Base-by-base conservation (phyloP, 768 basidiomycete species). In the Gloeophyllum trabeum region DNA sequence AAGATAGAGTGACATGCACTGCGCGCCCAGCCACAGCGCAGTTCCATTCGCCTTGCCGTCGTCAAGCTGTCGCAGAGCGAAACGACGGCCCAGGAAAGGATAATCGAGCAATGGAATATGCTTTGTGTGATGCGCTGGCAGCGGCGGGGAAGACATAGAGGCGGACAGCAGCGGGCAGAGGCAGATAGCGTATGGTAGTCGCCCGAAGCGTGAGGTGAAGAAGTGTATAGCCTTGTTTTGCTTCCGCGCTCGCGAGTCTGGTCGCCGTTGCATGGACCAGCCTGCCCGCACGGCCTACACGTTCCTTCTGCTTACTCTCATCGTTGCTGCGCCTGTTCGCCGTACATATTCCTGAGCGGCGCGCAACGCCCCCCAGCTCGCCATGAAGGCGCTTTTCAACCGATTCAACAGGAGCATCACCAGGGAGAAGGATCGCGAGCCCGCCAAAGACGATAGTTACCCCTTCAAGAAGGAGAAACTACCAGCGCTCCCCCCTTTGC, bases 321-420 rank as follows among this genome's bases (percentile, higher is more conserved):
- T n/a, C 21, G n/a, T 38, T 35, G 32, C 23, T 14, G 34, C 42
- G 35, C 12, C n/a, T 36, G 36, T n/a, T 43, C 23, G 32, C 21
- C 45, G 44, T 42, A 41, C 44, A 43, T 40, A 38, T 39, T 23
- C 45, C 35, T 41, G 23, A n/a, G 24, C 26, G 26, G 20, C 44
- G 34, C 30, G 18, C 44, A 37, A 10, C 20, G 13, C 12, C 36
- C 7, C 36, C 7, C 36, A 7, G 10, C 20, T 42, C 48, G 46
- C 60, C 59, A 90, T 90, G 86, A 89, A 87, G 71, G 86, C 87
- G 35, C 81, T 89, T 52, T 65, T 89, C 51, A 84, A 85, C 56
- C 61, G 79, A 10, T 32, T 10, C 10, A 32, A 32, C 16, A 10
- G 28, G 28, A 32, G 28, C 28, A 12, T 10, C 50, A 61, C 69